Percentiles rank a stretch among this genome's conserved stretches.
These are phyloP conservation scores for Aspergillus quadricinctus DNA, from an alignment of 2,329 filamentous ascomycete species.

Conservation along the genomic window DNA sequence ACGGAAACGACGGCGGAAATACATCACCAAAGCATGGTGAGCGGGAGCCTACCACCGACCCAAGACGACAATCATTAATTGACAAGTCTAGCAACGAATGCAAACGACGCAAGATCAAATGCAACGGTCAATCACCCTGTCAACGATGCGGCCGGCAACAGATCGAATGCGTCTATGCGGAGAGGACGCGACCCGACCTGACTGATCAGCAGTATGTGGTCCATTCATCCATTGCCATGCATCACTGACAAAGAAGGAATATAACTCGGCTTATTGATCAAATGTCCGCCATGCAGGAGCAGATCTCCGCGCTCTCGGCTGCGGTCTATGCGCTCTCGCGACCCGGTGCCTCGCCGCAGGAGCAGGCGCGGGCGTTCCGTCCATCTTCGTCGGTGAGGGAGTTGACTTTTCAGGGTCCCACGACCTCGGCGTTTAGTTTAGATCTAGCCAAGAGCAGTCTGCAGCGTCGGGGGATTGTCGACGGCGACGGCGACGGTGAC, in stretches of 20 bases:
- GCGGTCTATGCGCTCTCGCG: constrained; percentile 63
- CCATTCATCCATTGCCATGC: not conserved
- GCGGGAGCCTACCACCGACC: constrained; percentile 36
- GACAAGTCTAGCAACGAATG: constrained; percentile 51
- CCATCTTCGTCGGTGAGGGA: constrained; percentile 39
- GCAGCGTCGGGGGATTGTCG: constrained; percentile 79
- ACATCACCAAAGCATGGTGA: constrained; percentile 62
- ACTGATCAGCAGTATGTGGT: constrained; percentile 64
- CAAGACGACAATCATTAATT: not conserved
- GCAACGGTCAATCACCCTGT: constrained; percentile 60
- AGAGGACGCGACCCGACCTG: constrained; percentile 64
- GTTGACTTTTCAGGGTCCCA: constrained; percentile 74
- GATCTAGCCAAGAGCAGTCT: constrained; percentile 81
- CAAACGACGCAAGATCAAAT: constrained; percentile 63
- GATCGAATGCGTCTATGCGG: constrained; percentile 38
- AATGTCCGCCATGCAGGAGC: constrained; percentile 49
- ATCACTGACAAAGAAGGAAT: not conserved
- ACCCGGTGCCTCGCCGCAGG: constrained; percentile 15
- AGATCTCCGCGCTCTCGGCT: constrained; percentile 70
- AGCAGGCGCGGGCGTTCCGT: constrained; percentile 11
- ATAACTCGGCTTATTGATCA: constrained; percentile 21
- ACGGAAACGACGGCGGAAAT: constrained; percentile 57
- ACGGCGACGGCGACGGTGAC: constrained; percentile 45
- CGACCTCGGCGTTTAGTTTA: constrained; percentile 75
- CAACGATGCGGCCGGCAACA: constrained; percentile 52